A percentile compares a stretch with the other conserved stretches of the same genome.
phyloP scores from a whole-genome alignment of 768 basidiomycete genomes.

The Leucogyrophana mollusca region DNA sequence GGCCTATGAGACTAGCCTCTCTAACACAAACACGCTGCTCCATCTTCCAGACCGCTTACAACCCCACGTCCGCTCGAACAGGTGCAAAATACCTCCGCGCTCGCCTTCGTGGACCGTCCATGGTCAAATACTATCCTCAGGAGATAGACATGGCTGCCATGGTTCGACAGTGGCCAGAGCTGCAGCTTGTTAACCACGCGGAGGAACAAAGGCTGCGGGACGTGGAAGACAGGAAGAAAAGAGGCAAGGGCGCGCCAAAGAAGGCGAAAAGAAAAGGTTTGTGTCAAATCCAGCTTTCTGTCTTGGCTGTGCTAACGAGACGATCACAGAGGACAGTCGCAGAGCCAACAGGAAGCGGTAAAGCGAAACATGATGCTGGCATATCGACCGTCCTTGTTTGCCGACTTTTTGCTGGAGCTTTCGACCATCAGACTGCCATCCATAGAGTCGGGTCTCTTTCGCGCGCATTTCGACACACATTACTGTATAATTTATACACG shows the following conservation, averaged over 20 bases:
- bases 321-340: conserved; percentile 48
- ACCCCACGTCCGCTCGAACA: conserved; percentile 76
- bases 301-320: conserved; percentile 2
- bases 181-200: conserved; percentile 60
- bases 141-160: conserved; percentile 54
- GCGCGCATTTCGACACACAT: too few relatives aligned
- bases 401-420: neutral
- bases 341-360: conserved; percentile 45
- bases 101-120: conserved; percentile 80
- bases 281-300: conserved; percentile 19
- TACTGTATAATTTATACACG: too few relatives aligned
- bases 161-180: conserved; percentile 49
- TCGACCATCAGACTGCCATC: too few relatives aligned
- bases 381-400: neutral
- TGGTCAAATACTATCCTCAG: conserved; percentile 80
- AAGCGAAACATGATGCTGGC: neutral
- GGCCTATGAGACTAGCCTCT: conserved; percentile 53
- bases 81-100: conserved; percentile 90
- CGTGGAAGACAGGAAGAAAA: conserved; percentile 61
- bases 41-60: conserved; percentile 87
- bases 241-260: conserved; percentile 83
- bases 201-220: conserved; percentile 71
- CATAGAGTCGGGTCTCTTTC: too few relatives aligned
- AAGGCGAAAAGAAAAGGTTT: conserved; percentile 71
- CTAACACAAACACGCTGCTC: conserved; percentile 63